Conservation (phyloP, 2,329 filamentous ascomycete species). For the Cordyceps cateniannulata region DNA sequence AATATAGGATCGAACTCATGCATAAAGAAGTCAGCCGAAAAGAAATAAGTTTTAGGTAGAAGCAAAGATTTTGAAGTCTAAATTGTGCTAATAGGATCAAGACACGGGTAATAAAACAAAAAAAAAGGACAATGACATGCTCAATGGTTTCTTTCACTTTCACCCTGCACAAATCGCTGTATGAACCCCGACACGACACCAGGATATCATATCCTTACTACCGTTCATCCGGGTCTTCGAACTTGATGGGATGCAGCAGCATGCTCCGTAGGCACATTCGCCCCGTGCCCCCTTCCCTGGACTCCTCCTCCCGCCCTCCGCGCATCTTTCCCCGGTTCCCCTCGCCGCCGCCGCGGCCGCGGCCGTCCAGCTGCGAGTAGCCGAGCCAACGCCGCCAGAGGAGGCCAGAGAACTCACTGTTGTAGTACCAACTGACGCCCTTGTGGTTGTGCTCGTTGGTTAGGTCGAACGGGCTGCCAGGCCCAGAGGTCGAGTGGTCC, state of each 20-base stretch:
- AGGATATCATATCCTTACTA: background rate
- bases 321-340: constrained; percentile 40
- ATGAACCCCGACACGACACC: background rate
- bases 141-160: background rate
- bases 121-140: background rate
- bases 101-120: background rate
- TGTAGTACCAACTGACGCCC: constrained; percentile 80
- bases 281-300: constrained; percentile 40
- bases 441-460: constrained; percentile 77
- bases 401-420: constrained; percentile 68
- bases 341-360: constrained; percentile 42
- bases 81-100: constrained; percentile 3
- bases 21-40: background rate
- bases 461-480: constrained; percentile 59
- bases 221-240: constrained; percentile 43
- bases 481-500: constrained; percentile 58
- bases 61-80: background rate
- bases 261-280: constrained; percentile 75
- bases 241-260: constrained; percentile 77
- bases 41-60: background rate
- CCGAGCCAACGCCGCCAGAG: constrained; percentile 75
- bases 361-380: constrained; percentile 46
- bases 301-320: constrained; percentile 47
- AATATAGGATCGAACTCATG: background rate
- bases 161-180: background rate